Percentiles rank a stretch among this genome's conserved stretches.
phyloP scores from a whole-genome alignment of 345 rosid genomes.

The Syzygium aqueum region DNA sequence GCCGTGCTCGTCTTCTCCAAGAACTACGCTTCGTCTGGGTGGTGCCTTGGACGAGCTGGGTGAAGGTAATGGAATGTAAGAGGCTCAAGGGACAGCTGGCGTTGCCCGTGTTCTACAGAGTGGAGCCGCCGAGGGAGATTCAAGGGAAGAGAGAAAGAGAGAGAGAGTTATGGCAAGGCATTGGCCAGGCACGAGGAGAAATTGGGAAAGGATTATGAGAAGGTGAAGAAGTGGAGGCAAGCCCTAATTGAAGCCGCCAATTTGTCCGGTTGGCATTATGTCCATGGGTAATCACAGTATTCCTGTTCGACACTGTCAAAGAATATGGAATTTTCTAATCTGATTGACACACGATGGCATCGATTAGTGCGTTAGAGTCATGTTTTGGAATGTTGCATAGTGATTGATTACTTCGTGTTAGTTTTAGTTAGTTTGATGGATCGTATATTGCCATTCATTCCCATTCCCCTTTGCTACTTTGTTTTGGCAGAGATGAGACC shows the following conservation, averaged over 20 bases:
- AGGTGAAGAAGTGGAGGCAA: constrained; percentile 1
- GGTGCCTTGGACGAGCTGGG: constrained; percentile 10
- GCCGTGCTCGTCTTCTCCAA: not conserved
- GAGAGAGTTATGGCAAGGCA: not conserved
- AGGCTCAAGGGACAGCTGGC: not conserved
- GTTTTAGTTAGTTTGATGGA: not conserved
- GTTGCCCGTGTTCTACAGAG: not conserved
- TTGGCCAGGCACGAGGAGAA: not conserved
- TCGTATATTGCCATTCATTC: not conserved
- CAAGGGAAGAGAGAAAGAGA: not conserved
- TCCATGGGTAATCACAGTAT: not conserved
- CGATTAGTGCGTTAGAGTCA: no score
- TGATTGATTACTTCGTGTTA: no score
- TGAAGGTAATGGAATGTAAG: not conserved
- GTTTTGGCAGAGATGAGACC: not conserved
- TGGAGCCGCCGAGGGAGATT: not conserved
- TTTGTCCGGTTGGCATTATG: not conserved
- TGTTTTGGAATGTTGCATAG: not conserved
- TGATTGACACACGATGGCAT: no score
- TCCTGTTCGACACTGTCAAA: accelerated
- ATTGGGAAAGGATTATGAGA: not conserved
- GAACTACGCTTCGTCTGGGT: not conserved
- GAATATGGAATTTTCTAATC: no score
- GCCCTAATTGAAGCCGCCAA: not conserved
- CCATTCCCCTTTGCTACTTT: not conserved